Base-by-base conservation (phyloP, 352 stramenopile genomes). In the Phytophthora hibernalis region DNA sequence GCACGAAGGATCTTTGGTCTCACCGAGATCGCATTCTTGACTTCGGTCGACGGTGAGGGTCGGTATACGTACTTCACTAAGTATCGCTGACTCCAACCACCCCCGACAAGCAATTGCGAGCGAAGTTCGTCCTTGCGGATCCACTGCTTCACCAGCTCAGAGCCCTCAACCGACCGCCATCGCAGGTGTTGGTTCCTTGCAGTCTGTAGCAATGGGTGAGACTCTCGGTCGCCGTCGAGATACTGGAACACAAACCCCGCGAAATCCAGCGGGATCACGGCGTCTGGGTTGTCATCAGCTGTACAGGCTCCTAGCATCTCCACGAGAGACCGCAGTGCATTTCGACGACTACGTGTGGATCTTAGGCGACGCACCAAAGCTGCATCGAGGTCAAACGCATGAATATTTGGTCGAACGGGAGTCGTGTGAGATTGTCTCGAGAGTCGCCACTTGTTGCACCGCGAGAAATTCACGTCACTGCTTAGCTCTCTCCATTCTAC, bases 51-150 rank as follows among this genome's bases (percentile, higher is more conserved):
- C 7, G 2, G n/a, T 30, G 44, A n/a, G n/a, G n/a, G n/a, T n/a
- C n/a, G n/a, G n/a, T n/a, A n/a, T n/a, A n/a, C n/a, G 22, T 49
- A 64, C 45, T 59, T 59, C 4, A 54, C 24, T 16, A 31, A 31
- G 28, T 31, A 10, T 31, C 63, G 63, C 15, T 28, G 57, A 56
- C 20, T 49, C n/a, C 26, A 22, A 16, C 35, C 2, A 5, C 55
- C 21, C 18, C 47, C 38, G 13, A 57, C 30, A 26, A 73, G 11
- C 15, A 73, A 48, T 22, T 59, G 65, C 9, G 58, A 47, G 22
- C 52, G 65, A 13, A 73, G 59, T 0, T 73, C 58, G 53, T 68
- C 44, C 26, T 60, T 55, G 18, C 58, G 65, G 22, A 73, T 61
- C 58, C 65, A 73, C 3, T 47, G 44, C 43, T 28, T 60, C 3